These are phyloP conservation scores for Lasiosphaeris hirsuta DNA, from an alignment of 495 filamentous ascomycete genomes.

Conservation along the genomic window DNA sequence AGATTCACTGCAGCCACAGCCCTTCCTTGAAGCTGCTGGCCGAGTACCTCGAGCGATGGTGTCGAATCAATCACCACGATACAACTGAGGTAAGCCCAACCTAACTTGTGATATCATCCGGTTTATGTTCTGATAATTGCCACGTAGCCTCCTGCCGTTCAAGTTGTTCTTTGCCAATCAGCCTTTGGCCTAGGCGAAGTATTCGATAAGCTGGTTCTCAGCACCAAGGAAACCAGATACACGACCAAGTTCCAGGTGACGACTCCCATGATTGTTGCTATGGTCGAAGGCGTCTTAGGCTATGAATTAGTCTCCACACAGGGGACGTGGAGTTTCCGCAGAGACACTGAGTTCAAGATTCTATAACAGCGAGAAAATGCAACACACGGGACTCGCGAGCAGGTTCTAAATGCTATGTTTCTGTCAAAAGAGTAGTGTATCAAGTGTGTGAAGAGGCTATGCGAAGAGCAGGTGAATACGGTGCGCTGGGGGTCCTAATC, in stretches of 20 bases:
- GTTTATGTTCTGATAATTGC: background rate
- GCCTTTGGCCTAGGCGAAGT: conserved; percentile 35
- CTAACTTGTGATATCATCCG: background rate
- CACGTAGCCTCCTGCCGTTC: conserved; percentile 34
- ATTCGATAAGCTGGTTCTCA: conserved; percentile 36
- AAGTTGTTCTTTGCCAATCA: conserved; percentile 33
- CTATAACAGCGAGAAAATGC: no score
- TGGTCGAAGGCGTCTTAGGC: conserved; percentile 39
- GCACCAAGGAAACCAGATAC: conserved; percentile 25
- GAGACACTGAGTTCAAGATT: conserved; percentile 21
- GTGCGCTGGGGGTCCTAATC: no score
- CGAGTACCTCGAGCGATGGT: conserved; percentile 39
- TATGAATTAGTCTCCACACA: conserved; percentile 31
- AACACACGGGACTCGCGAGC: no score
- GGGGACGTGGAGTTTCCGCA: conserved; percentile 20
- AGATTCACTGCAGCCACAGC: conserved; percentile 40
- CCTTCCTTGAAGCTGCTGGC: conserved; percentile 36
- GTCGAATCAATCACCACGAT: conserved; percentile 34
- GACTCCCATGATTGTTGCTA: conserved; percentile 32
- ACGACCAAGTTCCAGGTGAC: conserved; percentile 27
- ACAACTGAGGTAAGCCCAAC: conserved; percentile 22
- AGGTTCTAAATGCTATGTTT: no score
- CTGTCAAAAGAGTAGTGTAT: no score
- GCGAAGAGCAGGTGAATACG: no score
- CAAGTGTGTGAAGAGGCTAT: no score